These are phyloP conservation scores for Parachaetomium inaequale DNA, from an alignment of 495 filamentous ascomycete genomes.

Conservation along the genomic window DNA sequence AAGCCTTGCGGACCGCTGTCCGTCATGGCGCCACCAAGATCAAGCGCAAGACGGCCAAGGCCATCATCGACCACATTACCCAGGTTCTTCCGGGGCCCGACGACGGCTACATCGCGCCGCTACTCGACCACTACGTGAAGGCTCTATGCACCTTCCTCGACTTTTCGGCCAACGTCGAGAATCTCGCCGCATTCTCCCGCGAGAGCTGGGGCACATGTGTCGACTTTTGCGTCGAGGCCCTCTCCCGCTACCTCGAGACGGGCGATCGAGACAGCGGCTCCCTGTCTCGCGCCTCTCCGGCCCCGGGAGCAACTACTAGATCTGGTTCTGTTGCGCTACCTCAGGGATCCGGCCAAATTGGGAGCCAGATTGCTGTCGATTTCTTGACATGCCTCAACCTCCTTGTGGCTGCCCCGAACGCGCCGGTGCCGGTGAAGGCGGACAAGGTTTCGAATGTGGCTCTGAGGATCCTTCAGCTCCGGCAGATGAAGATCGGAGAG, in stretches of 20 bases:
- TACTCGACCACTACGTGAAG: slow-evolving; percentile 76
- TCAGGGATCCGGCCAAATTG: slow-evolving; percentile 27
- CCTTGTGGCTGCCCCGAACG: slow-evolving; percentile 65
- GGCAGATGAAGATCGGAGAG: slow-evolving; percentile 52
- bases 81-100: slow-evolving; percentile 64
- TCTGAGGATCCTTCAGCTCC: slow-evolving; percentile 60
- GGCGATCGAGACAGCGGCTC: slow-evolving; percentile 33
- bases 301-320: slow-evolving; percentile 36
- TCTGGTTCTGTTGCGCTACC: slow-evolving; percentile 25
- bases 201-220: slow-evolving; percentile 66
- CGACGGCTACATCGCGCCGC: slow-evolving; percentile 64
- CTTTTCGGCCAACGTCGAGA: slow-evolving; percentile 72
- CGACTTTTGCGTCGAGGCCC: slow-evolving; percentile 61
- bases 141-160: slow-evolving; percentile 65
- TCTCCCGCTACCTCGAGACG: slow-evolving; percentile 43
- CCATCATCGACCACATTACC: slow-evolving; percentile 75
- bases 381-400: slow-evolving; percentile 63
- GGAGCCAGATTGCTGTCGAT: slow-evolving; percentile 46
- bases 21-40: slow-evolving; percentile 64
- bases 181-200: slow-evolving; percentile 54
- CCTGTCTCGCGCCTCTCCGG: slow-evolving; percentile 40
- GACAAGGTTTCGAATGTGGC: slow-evolving; percentile 56
- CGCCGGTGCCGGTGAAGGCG: slow-evolving; percentile 60
- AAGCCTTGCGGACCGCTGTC: slow-evolving; percentile 65
- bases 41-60: slow-evolving; percentile 69